Percentiles rank a stretch among this genome's conserved stretches.
phyloP scores from a whole-genome alignment of 129 eudicot genomes.

The Daucus carota region DNA sequence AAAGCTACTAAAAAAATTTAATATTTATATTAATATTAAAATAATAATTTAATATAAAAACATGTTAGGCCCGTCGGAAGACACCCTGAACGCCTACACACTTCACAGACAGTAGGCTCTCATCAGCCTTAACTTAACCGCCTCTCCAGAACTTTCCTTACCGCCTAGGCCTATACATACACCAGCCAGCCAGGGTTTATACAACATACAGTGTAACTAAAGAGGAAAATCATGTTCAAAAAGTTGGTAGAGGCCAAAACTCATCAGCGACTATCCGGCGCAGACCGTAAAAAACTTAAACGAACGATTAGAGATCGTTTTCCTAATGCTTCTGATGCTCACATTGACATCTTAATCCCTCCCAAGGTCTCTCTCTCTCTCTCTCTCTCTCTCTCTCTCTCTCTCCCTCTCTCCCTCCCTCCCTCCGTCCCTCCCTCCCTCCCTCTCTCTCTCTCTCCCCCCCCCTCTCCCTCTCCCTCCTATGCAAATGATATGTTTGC shows the following conservation, averaged over 20 bases:
- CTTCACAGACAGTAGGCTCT: background rate
- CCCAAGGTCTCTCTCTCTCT: slow-evolving; percentile 40
- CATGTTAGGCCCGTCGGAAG: too few relatives aligned
- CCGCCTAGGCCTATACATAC: background rate
- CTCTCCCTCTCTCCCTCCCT: too few relatives aligned
- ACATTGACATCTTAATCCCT: slow-evolving; percentile 62
- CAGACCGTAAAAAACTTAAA: slow-evolving; percentile 78
- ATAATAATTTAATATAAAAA: too few relatives aligned
- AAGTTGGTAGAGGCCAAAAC: slow-evolving; percentile 67
- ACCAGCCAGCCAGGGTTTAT: background rate
- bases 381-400: background rate
- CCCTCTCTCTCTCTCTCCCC: too few relatives aligned
- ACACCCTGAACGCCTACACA: too few relatives aligned
- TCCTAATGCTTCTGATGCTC: slow-evolving; percentile 57
- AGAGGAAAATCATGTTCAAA: slow-evolving; percentile 49
- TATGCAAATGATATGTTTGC: background rate
- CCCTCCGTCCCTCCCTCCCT: too few relatives aligned
- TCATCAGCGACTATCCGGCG: slow-evolving; percentile 81
- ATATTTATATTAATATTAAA: too few relatives aligned
- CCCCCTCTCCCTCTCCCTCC: too few relatives aligned
- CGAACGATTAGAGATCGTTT: slow-evolving; percentile 61
- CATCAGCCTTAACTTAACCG: background rate
- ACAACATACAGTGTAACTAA: too few relatives aligned
- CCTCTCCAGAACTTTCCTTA: background rate
- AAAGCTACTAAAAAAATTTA: too few relatives aligned